phyloP scores from a whole-genome alignment of 2,329 filamentous ascomycete genomes.

The Cadophora sp. region DNA sequence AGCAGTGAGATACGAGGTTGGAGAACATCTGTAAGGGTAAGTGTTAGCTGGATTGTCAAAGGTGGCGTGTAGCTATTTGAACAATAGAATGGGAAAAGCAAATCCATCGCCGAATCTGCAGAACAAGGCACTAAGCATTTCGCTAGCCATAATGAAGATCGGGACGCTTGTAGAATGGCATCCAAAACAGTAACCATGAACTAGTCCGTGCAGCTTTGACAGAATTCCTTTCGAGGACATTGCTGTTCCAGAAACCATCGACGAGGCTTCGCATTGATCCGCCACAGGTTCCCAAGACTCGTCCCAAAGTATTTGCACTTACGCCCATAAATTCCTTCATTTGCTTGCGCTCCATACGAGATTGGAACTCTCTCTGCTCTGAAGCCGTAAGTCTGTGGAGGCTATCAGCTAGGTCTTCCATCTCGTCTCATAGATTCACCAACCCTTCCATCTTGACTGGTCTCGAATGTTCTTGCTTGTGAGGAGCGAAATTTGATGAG shows the following conservation, averaged over 20 bases:
- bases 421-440: conserved; percentile 17
- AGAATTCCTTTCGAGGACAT: neutral
- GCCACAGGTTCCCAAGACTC: conserved; percentile 8
- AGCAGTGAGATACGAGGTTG: conserved; percentile 85
- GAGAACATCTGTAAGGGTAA: conserved; percentile 56
- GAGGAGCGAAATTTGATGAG: neutral
- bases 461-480: neutral
- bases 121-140: neutral
- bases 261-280: conserved; percentile 6
- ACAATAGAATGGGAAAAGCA: neutral
- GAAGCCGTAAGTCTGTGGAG: conserved; percentile 47
- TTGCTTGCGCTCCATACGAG: conserved; percentile 96
- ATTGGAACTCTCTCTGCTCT: conserved; percentile 92
- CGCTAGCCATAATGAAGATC: neutral
- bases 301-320: conserved; percentile 50
- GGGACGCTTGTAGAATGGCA: neutral
- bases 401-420: conserved; percentile 22
- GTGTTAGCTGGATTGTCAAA: conserved; percentile 24
- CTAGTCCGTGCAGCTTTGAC: neutral
- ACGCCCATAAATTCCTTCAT: conserved; percentile 99
- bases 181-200: neutral
- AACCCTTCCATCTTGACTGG: conserved; percentile 51
- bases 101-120: neutral
- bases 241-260: neutral
- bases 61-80: neutral